phyloP scores from a whole-genome alignment of 2,329 filamentous ascomycete species.

The Chalaropsis thielavioides region DNA sequence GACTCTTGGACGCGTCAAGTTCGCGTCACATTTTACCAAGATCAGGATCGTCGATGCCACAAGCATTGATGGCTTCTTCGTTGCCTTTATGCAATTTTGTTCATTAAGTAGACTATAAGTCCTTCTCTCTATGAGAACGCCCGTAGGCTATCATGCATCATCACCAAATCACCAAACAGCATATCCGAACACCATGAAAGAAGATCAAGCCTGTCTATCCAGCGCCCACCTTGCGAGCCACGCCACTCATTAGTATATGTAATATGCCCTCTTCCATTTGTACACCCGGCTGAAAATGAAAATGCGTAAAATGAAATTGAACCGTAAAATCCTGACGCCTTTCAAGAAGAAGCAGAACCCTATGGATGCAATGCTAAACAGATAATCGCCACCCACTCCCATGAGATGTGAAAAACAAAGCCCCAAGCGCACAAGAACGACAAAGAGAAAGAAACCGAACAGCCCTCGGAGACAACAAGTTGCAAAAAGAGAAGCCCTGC shows the following conservation, averaged over 20 bases:
- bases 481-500: constrained; percentile 3
- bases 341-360: constrained; percentile 16
- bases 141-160: neutral
- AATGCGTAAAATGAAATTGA: constrained; percentile 14
- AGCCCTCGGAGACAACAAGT: neutral
- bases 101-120: neutral
- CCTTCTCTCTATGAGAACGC: neutral
- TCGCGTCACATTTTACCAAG: neutral
- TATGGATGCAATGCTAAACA: constrained; percentile 17
- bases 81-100: neutral
- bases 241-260: neutral
- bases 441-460: constrained; percentile 3
- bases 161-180: neutral
- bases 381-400: constrained; percentile 18
- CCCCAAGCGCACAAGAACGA: constrained; percentile 15
- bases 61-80: neutral
- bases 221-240: neutral
- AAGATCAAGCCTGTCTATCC: neutral
- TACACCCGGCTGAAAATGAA: constrained; percentile 12
- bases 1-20: constrained; percentile 11
- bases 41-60: too few relatives aligned
- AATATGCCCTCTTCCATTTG: constrained; percentile 3
- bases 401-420: constrained; percentile 15
- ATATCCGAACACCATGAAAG: neutral
- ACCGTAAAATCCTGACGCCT: constrained; percentile 17